Base-by-base conservation (phyloP, 1,284 basidiomycete genomes). In the Fomitopsis betulina region DNA sequence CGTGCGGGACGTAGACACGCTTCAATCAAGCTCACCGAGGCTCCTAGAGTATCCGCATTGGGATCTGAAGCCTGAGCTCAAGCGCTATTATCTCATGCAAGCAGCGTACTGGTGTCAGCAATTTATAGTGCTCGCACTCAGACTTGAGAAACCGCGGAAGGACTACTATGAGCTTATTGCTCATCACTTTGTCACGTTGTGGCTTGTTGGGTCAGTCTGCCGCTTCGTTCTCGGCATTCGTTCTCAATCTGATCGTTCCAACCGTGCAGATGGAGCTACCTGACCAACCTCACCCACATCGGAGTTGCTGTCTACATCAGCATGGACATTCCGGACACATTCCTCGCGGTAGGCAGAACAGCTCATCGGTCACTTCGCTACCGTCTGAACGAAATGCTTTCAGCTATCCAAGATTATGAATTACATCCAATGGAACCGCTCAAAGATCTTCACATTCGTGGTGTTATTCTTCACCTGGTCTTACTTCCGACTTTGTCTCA, bases 401-500 rank as follows among this genome's bases (percentile, higher is more conserved):
- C 63, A 94, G 92, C 74, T 91, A 55, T 87, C 91, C 12, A 97
- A 97, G 75, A 73, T 94, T 19, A 72, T 94, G 58, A 96, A 96
- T 74, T 98, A 98, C 69, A 80, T 96, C 40, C 83, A 85, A 67
- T 79, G 76, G 69, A 81, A 91, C 17, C 77, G 70, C 3, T 75
- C 85, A 10, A 93, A 94, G 62, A 74, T 83, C 1, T 73, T 83
- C 37, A 69, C 83, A 4, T 97, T 95, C 66, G 79, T 76, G 0
- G 64, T 83, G 49, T 93, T 98, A 69, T 75, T 94, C 54, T 70
- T 68, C 45, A 74, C 91, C 8, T 98, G 96, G 95, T 86, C 89
- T 89, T 94, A 99, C 73, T 94, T 97, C 83, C 91, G 97, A 1
- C 96, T 98, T 72, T 98, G 91, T 71, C 79, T 97, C 35, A 98